These are phyloP conservation scores for Ophiostoma piceae DNA, from an alignment of 2,329 filamentous ascomycete species.

Conservation along the genomic window DNA sequence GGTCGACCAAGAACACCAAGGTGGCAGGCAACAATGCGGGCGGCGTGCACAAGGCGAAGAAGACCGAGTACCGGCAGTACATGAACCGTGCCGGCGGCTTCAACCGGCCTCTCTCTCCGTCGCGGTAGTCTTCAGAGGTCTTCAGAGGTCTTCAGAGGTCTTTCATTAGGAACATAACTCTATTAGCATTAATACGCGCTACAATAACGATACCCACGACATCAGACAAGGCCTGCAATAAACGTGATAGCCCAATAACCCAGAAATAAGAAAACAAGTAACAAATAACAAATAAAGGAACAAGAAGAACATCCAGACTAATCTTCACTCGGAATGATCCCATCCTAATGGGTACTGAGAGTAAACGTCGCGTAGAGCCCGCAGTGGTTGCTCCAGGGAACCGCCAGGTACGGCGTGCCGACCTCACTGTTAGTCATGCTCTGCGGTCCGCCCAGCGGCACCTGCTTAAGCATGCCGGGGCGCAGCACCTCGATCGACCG, in stretches of 20 bases:
- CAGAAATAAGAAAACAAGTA: neutral
- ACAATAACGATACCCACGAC: neutral
- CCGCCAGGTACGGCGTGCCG: neutral
- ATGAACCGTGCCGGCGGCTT: slow-evolving; percentile 84
- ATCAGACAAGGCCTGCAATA: neutral
- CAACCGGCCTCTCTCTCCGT: slow-evolving; percentile 68
- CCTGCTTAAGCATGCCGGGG: slow-evolving; percentile 25
- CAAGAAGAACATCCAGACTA: neutral
- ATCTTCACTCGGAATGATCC: neutral
- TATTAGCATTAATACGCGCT: neutral
- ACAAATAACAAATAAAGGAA: neutral
- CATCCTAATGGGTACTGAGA: neutral
- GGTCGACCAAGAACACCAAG: slow-evolving; percentile 81
- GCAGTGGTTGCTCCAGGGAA: slow-evolving; percentile 27
- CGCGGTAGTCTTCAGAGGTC: slow-evolving; percentile 37
- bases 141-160: neutral
- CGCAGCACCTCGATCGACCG: slow-evolving; percentile 27
- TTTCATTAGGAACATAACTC: neutral
- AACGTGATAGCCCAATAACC: neutral
- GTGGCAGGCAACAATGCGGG: slow-evolving; percentile 82
- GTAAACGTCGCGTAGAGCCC: slow-evolving; percentile 23
- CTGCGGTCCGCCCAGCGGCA: slow-evolving; percentile 24
- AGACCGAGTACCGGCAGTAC: slow-evolving; percentile 92
- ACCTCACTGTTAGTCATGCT: neutral
- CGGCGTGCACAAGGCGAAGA: slow-evolving; percentile 84